These are phyloP conservation scores for Combretum micranthum DNA, from an alignment of 345 rosid species.

Conservation along the genomic window DNA sequence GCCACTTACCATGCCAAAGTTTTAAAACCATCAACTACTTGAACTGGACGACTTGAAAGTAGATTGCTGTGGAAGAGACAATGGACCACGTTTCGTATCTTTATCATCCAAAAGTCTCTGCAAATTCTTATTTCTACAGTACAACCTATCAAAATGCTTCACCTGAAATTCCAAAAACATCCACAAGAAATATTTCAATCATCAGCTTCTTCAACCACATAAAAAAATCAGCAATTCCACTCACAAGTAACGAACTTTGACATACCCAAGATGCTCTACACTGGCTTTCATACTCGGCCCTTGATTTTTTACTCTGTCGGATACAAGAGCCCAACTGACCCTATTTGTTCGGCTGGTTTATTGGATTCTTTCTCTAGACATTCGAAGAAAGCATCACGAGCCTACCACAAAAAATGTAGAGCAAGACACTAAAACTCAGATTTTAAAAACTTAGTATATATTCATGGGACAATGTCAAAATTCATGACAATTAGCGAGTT, in stretches of 20 bases:
- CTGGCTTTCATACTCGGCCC: conserved; percentile 43
- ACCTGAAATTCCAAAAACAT: conserved; percentile 30
- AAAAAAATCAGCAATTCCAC: not conserved
- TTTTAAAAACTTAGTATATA: no score
- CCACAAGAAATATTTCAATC: not conserved
- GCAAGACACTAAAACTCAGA: no score
- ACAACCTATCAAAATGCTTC: conserved; percentile 81
- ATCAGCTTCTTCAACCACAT: not conserved
- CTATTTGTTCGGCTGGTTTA: conserved; percentile 68
- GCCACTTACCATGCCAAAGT: conserved; percentile 2
- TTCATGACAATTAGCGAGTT: no score
- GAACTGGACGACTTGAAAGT: conserved; percentile 56
- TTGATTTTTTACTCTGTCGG: conserved; percentile 43
- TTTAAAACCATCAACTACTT: conserved; percentile 1
- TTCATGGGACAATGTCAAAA: no score
- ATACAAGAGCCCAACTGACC: conserved; percentile 66
- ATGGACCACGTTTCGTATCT: conserved; percentile 65
- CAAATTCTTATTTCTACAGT: conserved; percentile 62
- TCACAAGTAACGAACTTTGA: not conserved
- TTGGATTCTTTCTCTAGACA: conserved; percentile 65
- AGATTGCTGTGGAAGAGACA: conserved; percentile 71
- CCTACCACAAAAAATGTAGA: conserved; percentile 23
- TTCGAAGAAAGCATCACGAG: conserved; percentile 69
- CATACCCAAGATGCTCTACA: conserved; percentile 82
- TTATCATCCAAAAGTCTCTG: conserved; percentile 65